Base-by-base conservation (phyloP, 345 rosid species). In the Ceriops decandra region DNA sequence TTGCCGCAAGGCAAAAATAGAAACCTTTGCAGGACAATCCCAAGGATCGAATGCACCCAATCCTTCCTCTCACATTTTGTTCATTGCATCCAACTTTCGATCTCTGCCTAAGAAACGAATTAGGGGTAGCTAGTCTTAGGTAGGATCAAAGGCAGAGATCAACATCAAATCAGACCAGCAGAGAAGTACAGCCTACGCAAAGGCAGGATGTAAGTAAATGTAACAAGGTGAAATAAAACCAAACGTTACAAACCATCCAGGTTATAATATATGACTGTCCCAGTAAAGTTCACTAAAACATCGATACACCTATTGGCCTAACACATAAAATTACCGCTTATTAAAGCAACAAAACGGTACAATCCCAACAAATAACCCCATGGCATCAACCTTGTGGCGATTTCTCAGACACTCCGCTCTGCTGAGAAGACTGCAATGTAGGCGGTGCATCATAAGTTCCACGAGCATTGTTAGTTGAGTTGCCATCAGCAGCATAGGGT, bases 391-490 rank as follows among this genome's bases (percentile, higher is more conserved):
- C 83, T 33, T 78, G 78, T 1, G 95, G 98, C 0, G 98, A 92
- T 27, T 90, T 75, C 62, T 95, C 88, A 2, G 90, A 73, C 13
- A 77, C 89, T 53, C 84, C 96, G 76, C 87, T 74, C 47, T 75
- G 88, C 68, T 84, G 90, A 52, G 62, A 82, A 57, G 85, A 63
- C 76, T 87, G 90, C 1, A 90, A 19, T 69, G 87, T 74, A 7
- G 86, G 75, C 0, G 95, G 66, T 15, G 80, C 67, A 35, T 69
- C 80, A 60, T 76, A 75, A 19, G 72, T 26, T 35, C 71, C 78
- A 4, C 70, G 67, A 24, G 75, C 61, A 30, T 61, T 73, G 4
- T 66, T 80, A 67, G 67, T 67, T 10, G 87, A 65, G 57, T 73
- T 80, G 26, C 87, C 85, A 64, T 87, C 96, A 9, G 87, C 79